A percentile compares a stretch with the other conserved stretches of the same genome.
phyloP scores from a whole-genome alignment of 805 yeast genomes.

The Jamesozyma jinghongensis region DNA sequence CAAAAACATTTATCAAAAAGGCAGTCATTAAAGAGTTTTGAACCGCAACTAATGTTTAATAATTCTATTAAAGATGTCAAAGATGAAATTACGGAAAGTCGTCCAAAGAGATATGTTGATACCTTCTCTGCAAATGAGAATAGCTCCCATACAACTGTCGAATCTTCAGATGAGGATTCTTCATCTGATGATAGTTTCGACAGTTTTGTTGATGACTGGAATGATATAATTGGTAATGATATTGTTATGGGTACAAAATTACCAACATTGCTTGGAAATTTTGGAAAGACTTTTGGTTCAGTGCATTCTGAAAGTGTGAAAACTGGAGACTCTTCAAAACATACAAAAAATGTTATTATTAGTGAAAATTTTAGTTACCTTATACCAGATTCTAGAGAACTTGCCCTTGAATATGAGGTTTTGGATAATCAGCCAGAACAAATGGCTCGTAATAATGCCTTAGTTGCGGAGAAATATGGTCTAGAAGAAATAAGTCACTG shows the following conservation, averaged over 20 bases:
- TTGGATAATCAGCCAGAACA: slow-evolving; percentile 55
- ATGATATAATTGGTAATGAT: slow-evolving; percentile 52
- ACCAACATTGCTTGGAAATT: slow-evolving; percentile 37
- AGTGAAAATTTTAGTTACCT: slow-evolving; percentile 58
- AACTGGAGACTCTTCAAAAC: slow-evolving; percentile 21
- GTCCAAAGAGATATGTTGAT: slow-evolving; percentile 30
- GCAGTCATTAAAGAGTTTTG: slow-evolving; percentile 1
- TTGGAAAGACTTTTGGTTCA: slow-evolving; percentile 20
- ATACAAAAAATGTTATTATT: slow-evolving; percentile 46
- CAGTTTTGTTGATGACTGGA: slow-evolving; percentile 61
- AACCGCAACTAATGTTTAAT: slow-evolving; percentile 2
- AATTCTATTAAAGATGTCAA: not conserved
- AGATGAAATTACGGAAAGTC: not conserved
- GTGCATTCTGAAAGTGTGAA: slow-evolving; percentile 18
- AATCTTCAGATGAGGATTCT: slow-evolving; percentile 22
- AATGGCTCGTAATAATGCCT: slow-evolving; percentile 60
- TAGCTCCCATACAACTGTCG: slow-evolving; percentile 9
- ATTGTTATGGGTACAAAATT: slow-evolving; percentile 39
- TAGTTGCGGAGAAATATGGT: slow-evolving; percentile 57
- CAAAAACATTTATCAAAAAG: slow-evolving; percentile 21
- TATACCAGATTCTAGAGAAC: slow-evolving; percentile 64
- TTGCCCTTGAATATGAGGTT: slow-evolving; percentile 59
- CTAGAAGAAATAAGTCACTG: slow-evolving; percentile 56
- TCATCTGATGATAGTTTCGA: slow-evolving; percentile 35
- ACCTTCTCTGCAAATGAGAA: slow-evolving; percentile 14